Percentiles rank a stretch among this genome's conserved stretches.
Evolutionary conservation across 2,329 filamentous ascomycete genomes (phyloP).

Genomic region (Phaeosphaeria sp.): DNA sequence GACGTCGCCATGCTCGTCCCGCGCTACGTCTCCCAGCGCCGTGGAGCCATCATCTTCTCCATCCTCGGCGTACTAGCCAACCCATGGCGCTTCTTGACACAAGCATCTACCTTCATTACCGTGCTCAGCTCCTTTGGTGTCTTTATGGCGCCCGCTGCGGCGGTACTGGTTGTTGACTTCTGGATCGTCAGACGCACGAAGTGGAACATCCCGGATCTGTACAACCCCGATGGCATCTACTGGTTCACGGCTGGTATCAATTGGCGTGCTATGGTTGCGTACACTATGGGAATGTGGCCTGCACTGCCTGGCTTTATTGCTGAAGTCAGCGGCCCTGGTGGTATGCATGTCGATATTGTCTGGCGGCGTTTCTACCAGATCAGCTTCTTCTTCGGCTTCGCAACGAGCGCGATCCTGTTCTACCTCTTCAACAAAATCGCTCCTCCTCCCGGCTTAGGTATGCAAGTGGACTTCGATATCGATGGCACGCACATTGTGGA

Average conservation of each 20-base stretch:
- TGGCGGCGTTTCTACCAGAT: slow-evolving; percentile 21
- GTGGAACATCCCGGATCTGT: slow-evolving; percentile 34
- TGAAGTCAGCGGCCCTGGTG: slow-evolving; percentile 5
- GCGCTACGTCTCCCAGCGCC: slow-evolving; percentile 24
- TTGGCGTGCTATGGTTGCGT: slow-evolving; percentile 30
- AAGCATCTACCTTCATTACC: slow-evolving; percentile 29
- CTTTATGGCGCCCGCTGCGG: slow-evolving; percentile 31
- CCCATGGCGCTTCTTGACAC: slow-evolving; percentile 30
- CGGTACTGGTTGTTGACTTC: slow-evolving; percentile 32
- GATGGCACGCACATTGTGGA: slow-evolving; percentile 15
- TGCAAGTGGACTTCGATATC: slow-evolving; percentile 18
- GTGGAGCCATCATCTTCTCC: slow-evolving; percentile 29
- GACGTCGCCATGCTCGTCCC: slow-evolving; percentile 33
- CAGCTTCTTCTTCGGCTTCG: slow-evolving; percentile 19
- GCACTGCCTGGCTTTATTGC: slow-evolving; percentile 17
- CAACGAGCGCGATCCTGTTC: slow-evolving; percentile 11
- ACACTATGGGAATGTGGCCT: slow-evolving; percentile 26
- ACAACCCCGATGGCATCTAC: slow-evolving; percentile 23
- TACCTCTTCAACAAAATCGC: slow-evolving; percentile 14
- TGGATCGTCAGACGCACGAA: slow-evolving; percentile 26
- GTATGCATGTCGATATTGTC: slow-evolving; percentile 6
- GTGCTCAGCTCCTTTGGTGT: slow-evolving; percentile 35
- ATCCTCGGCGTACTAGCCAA: slow-evolving; percentile 25
- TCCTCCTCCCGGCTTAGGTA: slow-evolving; percentile 13
- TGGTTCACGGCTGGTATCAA: slow-evolving; percentile 32